Conservation (phyloP, 495 filamentous ascomycete genomes). For the Xylaria venustula region DNA sequence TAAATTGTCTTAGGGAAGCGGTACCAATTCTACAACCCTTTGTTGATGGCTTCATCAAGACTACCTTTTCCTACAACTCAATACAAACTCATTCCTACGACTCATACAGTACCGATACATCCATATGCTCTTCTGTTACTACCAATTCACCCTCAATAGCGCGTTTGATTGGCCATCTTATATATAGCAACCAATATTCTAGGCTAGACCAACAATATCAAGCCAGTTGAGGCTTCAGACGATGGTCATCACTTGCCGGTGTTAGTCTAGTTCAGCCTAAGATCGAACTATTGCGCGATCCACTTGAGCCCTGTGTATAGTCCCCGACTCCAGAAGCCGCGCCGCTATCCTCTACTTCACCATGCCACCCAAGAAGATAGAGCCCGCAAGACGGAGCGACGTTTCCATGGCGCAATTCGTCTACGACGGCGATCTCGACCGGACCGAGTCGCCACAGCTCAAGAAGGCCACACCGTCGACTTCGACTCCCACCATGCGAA, state of each 20-base stretch:
- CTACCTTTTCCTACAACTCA: no score
- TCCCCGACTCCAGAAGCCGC: background rate
- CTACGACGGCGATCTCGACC: slow-evolving; percentile 33
- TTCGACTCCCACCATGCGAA: slow-evolving; percentile 23
- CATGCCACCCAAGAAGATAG: slow-evolving; percentile 11
- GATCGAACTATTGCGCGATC: background rate
- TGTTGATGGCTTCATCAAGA: no score
- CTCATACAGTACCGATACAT: no score
- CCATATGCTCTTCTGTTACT: no score
- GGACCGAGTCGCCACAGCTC: slow-evolving; percentile 18
- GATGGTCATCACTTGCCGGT: background rate
- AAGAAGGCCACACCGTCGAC: slow-evolving; percentile 7
- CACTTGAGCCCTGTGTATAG: background rate
- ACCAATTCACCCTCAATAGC: no score
- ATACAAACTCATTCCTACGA: no score
- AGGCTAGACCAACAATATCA: no score
- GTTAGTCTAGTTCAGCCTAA: background rate
- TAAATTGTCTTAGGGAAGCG: no score
- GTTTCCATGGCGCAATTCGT: slow-evolving; percentile 43
- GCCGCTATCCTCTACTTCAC: background rate
- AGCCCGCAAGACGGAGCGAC: slow-evolving; percentile 16
- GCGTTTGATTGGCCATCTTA: no score
- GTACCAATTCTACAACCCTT: no score
- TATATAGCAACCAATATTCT: no score
- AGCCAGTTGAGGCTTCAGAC: background rate